Conservation (phyloP, 257 asterid genomes). For the Solanum sparsipilum region DNA sequence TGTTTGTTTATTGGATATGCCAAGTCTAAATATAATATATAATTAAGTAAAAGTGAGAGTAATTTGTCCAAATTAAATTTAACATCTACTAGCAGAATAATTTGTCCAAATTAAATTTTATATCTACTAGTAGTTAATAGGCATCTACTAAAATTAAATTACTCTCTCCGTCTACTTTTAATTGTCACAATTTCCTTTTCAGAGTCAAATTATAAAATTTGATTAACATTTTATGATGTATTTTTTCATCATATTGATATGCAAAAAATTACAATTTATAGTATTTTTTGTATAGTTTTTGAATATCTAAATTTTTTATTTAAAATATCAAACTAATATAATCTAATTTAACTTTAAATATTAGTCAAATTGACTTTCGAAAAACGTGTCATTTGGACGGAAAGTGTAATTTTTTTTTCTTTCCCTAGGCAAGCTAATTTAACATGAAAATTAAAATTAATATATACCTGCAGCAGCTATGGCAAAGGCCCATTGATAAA, state of each 20-base stretch:
- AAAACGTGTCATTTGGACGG: too few species aligned
- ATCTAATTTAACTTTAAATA: too few species aligned
- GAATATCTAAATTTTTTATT: too few species aligned
- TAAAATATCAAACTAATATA: too few species aligned
- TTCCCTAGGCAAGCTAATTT: not conserved
- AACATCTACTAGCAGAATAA: not conserved
- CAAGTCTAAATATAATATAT: too few species aligned
- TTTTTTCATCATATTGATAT: not conserved
- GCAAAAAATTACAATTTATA: too few species aligned
- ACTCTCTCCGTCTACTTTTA: too few species aligned
- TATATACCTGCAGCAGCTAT: constrained; percentile 77
- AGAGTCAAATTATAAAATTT: too few species aligned
- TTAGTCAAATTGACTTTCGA: too few species aligned
- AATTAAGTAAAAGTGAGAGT: not conserved
- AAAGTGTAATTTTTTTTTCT: not conserved
- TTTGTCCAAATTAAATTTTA: not conserved
- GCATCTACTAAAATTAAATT: not conserved
- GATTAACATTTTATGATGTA: too few species aligned
- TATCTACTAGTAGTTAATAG: not conserved
- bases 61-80: not conserved
- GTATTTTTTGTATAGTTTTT: too few species aligned
- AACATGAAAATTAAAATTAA: not conserved
- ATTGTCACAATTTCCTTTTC: not conserved
- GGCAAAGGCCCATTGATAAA: constrained; percentile 93
- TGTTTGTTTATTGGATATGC: too few species aligned